Base-by-base conservation (phyloP, 176 grass and related monocot species). In the Rhipidocladum racemiflorum region DNA sequence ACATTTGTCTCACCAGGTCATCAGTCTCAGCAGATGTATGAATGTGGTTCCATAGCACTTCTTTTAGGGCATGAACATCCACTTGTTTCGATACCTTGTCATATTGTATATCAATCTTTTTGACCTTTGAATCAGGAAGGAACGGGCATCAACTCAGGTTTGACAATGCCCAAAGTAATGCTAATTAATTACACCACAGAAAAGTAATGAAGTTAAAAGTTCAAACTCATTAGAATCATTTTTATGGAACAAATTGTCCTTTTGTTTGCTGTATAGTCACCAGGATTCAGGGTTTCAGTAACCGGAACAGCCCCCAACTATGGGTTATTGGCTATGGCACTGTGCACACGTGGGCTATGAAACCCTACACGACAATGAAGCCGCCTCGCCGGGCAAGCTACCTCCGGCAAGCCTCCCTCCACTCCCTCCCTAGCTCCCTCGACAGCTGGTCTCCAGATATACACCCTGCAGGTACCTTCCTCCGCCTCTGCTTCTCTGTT, bases 51-150 rank as follows among this genome's bases (percentile, higher is more conserved):
- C 95, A 98, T 9, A 98, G 84, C 25, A 93, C 90, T 75, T 95
- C 81, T 83, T 98, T 98, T 35, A 98, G 86, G 63, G 90, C 88
- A 95, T 98, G 95, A 92, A 98, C 95, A 84, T 98, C 95, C 28
- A 98, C 95, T 86, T 93, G 95, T 81, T 95, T 98, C 6, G 92
- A 98, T 74, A 93, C 95, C 68, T 95, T 98, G 89, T 93, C 92
- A 45, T 98, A 98, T 50, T 95, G 75, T 84, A 98, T 86, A 83
- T 98, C 88, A 64, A 98, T 91, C 78, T 91, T 98, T 75, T 90
- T 95, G 49, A 95, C 95, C 95, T 98, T 49, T 72, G 13, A 81
- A 80, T 67, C 69, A 83, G 30, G 57, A 46, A 87, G 44, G 20
- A 79, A 78, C 16, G 88, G 7, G 38, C 34, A 82, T 86, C 34